Conservation (phyloP, 306 rosid species). For the Cicer judaicum region DNA sequence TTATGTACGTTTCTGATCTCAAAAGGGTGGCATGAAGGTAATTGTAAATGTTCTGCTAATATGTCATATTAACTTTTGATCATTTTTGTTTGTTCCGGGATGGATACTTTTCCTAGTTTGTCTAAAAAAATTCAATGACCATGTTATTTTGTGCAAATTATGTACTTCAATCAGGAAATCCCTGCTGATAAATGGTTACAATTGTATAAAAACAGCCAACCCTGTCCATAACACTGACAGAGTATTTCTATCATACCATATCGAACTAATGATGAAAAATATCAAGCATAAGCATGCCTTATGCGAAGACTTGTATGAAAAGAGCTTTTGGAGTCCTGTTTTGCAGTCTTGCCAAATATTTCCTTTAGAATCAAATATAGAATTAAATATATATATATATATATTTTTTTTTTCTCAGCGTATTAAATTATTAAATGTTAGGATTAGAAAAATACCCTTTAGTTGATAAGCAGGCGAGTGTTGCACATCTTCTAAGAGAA, state of each 20-base stretch:
- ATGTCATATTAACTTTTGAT: conserved; percentile 27
- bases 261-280: conserved; percentile 12
- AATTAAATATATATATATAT: no score
- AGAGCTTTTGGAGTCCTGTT: background rate
- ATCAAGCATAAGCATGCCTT: no score
- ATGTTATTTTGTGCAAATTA: conserved; percentile 12
- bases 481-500: conserved; percentile 74
- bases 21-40: conserved; percentile 41
- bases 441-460: no score
- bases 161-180: conserved; percentile 29
- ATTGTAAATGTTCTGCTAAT: conserved; percentile 20
- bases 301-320: conserved; percentile 27
- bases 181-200: conserved; percentile 35
- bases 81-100: conserved; percentile 32
- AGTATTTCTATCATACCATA: conserved; percentile 27
- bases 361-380: no score
- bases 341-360: no score
- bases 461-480: conserved; percentile 74
- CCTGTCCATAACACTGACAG: conserved; percentile 25
- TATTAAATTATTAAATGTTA: no score
- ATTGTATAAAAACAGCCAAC: conserved; percentile 14
- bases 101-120: conserved; percentile 29
- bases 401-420: no score
- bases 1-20: conserved; percentile 36
- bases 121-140: conserved; percentile 20